Evolutionary conservation across 2,329 filamentous ascomycete genomes (phyloP).

Genomic region (Paracoccidioides brasiliensis): DNA sequence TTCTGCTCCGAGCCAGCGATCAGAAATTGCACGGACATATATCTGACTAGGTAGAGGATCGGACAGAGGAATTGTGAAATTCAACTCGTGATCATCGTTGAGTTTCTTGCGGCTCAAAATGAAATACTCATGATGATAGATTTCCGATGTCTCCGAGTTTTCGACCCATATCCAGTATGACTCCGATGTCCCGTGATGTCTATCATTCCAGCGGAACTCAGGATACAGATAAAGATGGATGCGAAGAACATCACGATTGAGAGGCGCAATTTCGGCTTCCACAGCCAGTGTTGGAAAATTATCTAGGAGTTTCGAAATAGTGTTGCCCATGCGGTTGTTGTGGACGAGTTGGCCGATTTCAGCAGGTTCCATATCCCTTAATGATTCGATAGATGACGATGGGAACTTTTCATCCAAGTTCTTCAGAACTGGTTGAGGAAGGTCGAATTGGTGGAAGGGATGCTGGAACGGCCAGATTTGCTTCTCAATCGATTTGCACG

Average conservation of each 20-base stretch:
- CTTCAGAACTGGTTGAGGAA: conserved; percentile 68
- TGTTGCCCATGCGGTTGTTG: conserved; percentile 75
- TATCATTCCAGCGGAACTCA: conserved; percentile 90
- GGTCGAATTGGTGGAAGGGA: conserved; percentile 86
- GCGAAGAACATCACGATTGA: conserved; percentile 89
- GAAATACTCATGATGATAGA: conserved; percentile 96
- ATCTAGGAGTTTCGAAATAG: conserved; percentile 65
- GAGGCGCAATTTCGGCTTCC: conserved; percentile 85
- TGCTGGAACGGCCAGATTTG: conserved; percentile 92
- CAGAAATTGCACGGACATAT: conserved; percentile 86
- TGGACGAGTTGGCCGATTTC: conserved; percentile 88
- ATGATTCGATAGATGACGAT: conserved; percentile 59
- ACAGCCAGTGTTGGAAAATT: conserved; percentile 87
- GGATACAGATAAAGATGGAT: conserved; percentile 76
- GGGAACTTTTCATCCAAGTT: conserved; percentile 72
- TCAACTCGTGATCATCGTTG: conserved; percentile 91
- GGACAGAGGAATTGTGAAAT: conserved; percentile 89
- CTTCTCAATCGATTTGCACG: conserved; percentile 96
- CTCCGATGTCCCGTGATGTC: conserved; percentile 83
- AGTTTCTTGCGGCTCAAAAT: conserved; percentile 82
- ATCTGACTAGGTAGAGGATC: conserved; percentile 92
- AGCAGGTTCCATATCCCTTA: conserved; percentile 84
- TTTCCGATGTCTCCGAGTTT: conserved; percentile 92
- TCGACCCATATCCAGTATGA: conserved; percentile 99
- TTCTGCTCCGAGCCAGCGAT: conserved; percentile 92